These are phyloP conservation scores for Breynia disticha DNA, from an alignment of 441 rosid genomes.

Conservation along the genomic window DNA sequence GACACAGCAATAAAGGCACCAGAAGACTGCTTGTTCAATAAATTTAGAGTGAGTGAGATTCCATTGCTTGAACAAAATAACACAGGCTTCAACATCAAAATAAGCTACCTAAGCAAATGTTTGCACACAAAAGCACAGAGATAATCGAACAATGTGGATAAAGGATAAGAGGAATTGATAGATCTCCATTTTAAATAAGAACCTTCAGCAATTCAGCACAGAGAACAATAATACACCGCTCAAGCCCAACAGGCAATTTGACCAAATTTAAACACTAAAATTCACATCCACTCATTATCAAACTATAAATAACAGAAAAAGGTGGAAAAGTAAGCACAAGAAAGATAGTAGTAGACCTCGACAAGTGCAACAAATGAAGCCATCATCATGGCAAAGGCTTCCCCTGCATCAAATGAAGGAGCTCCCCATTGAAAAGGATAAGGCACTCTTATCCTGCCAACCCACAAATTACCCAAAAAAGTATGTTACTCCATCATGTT, in stretches of 20 bases:
- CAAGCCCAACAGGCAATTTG: no score
- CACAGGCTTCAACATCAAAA: background rate
- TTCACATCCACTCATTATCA: no score
- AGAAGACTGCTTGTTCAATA: slow-evolving; percentile 56
- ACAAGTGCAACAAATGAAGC: slow-evolving; percentile 88
- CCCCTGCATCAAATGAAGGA: slow-evolving; percentile 93
- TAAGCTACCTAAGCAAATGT: no score
- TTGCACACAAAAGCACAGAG: background rate
- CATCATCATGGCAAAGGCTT: slow-evolving; percentile 97
- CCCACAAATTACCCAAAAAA: slow-evolving; percentile 3
- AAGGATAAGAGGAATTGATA: no score
- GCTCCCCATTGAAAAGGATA: slow-evolving; percentile 99
- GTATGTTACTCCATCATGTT: slow-evolving; percentile 3
- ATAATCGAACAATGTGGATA: background rate
- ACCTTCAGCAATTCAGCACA: no score
- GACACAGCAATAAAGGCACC: slow-evolving; percentile 78
- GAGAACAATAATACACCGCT: no score
- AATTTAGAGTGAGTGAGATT: slow-evolving; percentile 12
- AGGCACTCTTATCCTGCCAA: slow-evolving; percentile 81
- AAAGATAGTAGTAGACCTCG: slow-evolving; percentile 46
- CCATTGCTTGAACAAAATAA: slow-evolving; percentile 9
- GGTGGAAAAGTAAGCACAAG: slow-evolving; percentile 5
- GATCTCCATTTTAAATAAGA: no score
- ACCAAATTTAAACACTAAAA: background rate
- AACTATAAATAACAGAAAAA: background rate